Evolutionary conservation across 1,284 basidiomycete genomes (phyloP), one percentile per base, ranked within the genome.

Genomic region (Takashimella koratensis): DNA sequence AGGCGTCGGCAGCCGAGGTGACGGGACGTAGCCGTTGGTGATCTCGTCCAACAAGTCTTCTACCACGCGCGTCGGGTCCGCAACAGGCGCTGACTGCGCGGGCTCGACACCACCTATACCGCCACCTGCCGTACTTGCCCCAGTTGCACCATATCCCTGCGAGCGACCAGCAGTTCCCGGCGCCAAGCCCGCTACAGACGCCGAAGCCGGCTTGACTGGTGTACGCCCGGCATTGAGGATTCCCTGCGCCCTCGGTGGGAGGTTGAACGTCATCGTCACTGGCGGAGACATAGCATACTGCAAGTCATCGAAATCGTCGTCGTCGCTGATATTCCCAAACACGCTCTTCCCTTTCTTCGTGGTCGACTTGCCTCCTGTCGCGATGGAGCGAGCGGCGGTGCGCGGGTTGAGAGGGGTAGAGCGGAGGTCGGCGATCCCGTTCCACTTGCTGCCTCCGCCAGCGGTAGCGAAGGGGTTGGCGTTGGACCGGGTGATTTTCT

Each of bases 261-360:
- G 82, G 2, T 84, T 84, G 55, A 90, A 91, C 24, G 86, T 87
- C 82, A 93, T 85, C 52, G 87, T 86, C 3, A 87, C 82, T 2
- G 89, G 90, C 2, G 92, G 90, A 0, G 90, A 92, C 86, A 93
- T 88, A 44, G 86, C 87, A 30, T 64, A 76, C 49, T 76, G 65
- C 40, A 81, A 80, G 52, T 85, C 84, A 40, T 70, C 71, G 43
- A 71, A 68, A 47, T 71, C 65, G 43, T 68, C 66, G 20, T 68
- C 64, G 43, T 63, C 63, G 36, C 65, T 66, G 11, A 71, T 61
- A 3, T 47, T 43, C 6, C 13, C 13, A 10, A 43, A n/a, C 20
- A 21, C 53, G 23, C 55, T 62, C 59, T 57, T 69, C 57, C 54
- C 69, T 43, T 66, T 44, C 47, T 59, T 67, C 43, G 40, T 83